Evolutionary conservation across 208 protist genomes (phyloP).

Genomic region (Wallacemonas sp.): DNA sequence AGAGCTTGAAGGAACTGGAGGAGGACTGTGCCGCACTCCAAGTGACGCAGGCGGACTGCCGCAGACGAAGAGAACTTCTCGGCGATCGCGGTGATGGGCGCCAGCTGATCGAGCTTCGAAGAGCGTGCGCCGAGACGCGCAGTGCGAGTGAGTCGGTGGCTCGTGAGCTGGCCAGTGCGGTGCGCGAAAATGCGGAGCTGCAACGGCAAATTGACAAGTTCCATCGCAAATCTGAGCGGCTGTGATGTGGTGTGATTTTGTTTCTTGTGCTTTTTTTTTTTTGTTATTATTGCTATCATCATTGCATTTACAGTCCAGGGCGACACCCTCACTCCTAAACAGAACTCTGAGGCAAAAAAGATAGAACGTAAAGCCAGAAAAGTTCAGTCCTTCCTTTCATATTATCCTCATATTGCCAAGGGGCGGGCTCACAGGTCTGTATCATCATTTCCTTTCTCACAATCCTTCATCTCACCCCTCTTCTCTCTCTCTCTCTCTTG

Average conservation of each 20-base stretch:
- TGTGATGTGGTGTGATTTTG: constrained; percentile 2
- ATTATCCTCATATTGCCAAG: too few relatives aligned
- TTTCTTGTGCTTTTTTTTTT: too few relatives aligned
- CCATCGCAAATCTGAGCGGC: constrained; percentile 42
- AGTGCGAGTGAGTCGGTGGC: constrained; percentile 36
- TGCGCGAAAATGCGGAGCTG: constrained; percentile 42
- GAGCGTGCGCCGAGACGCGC: constrained; percentile 46
- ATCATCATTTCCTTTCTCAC: too few relatives aligned
- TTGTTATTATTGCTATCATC: too few relatives aligned
- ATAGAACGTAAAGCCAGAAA: too few relatives aligned
- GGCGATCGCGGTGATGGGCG: constrained; percentile 19
- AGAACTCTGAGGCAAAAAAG: too few relatives aligned
- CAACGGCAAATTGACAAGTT: constrained; percentile 58
- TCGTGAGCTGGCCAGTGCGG: constrained; percentile 42
- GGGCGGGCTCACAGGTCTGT: too few relatives aligned
- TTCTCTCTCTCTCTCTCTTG: too few relatives aligned
- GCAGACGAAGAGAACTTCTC: constrained; percentile 45
- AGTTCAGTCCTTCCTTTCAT: too few relatives aligned
- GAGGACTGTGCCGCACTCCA: constrained; percentile 59
- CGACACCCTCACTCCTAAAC: too few relatives aligned
- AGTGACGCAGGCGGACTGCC: constrained; percentile 27
- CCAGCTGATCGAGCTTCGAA: constrained; percentile 48
- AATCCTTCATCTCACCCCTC: too few relatives aligned
- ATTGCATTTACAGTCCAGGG: too few relatives aligned
- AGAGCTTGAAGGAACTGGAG: constrained; percentile 49